phyloP scores from a whole-genome alignment of 2,329 filamentous ascomycete species.

The Exserohilum rostratum region DNA sequence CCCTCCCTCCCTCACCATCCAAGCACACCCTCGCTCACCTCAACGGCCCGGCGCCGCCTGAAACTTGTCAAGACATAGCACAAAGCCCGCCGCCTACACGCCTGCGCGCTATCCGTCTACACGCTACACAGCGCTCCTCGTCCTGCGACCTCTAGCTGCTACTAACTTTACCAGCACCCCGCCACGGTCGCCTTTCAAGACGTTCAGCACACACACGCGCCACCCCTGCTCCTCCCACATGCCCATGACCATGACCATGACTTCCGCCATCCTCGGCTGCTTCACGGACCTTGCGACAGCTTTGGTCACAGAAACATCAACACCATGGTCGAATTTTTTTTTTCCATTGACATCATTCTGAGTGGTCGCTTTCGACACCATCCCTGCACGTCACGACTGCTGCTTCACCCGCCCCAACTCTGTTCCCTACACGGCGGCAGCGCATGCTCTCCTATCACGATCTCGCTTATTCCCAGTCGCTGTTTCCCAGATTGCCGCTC shows the following conservation, averaged over 20 bases:
- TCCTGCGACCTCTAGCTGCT: slow-evolving; percentile 1
- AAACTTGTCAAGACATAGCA: background rate
- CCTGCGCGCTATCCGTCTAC: background rate
- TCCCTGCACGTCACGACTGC: background rate
- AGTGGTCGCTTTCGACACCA: background rate
- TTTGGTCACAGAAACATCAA: slow-evolving; percentile 13
- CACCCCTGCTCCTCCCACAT: too few species aligned
- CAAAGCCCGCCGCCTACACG: too few species aligned
- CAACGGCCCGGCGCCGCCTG: too few species aligned
- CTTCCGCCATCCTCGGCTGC: slow-evolving; percentile 2
- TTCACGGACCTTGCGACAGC: slow-evolving; percentile 3
- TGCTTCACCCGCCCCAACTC: slow-evolving; percentile 4
- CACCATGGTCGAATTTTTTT: slow-evolving; percentile 2
- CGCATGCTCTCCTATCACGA: background rate
- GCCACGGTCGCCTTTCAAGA: background rate
- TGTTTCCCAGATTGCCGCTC: slow-evolving; percentile 10
- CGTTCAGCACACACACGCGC: background rate
- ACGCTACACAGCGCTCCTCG: background rate
- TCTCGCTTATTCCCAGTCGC: background rate
- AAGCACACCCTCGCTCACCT: background rate
- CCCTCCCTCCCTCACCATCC: background rate
- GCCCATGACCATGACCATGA: background rate
- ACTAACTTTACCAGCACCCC: background rate
- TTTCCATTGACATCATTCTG: slow-evolving; percentile 10
- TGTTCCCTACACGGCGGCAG: background rate